These are phyloP conservation scores for Plenodomus biglobosus DNA, from an alignment of 2,329 filamentous ascomycete species.

Conservation along the genomic window DNA sequence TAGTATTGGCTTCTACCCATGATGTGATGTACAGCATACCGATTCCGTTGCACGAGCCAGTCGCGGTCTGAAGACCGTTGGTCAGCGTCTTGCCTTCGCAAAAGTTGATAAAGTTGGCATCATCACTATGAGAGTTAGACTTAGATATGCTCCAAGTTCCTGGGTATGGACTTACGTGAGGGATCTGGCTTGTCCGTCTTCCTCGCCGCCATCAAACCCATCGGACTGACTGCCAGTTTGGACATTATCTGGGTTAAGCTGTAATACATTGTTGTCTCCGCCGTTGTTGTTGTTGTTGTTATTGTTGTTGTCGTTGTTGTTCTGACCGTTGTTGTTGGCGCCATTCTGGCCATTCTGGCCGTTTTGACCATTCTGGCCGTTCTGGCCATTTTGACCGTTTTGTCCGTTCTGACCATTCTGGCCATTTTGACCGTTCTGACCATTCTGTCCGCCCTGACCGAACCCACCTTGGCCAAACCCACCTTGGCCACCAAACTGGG, in stretches of 20 bases:
- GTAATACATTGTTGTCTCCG: conserved; percentile 22
- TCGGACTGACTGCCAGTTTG: conserved; percentile 48
- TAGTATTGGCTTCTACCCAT: neutral
- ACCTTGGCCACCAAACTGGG: conserved; percentile 29
- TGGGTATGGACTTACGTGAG: conserved; percentile 43
- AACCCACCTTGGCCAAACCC: neutral
- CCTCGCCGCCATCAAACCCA: conserved; percentile 44
- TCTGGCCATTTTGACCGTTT: conserved; percentile 3
- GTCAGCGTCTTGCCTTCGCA: conserved; percentile 58
- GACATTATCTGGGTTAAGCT: conserved; percentile 45
- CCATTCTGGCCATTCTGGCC: conserved; percentile 2
- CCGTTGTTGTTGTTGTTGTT: conserved; percentile 16
- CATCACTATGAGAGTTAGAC: conserved; percentile 42
- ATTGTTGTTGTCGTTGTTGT: conserved; percentile 10
- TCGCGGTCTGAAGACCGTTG: conserved; percentile 55
- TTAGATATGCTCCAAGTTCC: neutral
- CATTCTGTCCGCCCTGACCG: conserved; percentile 4
- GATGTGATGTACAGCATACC: conserved; percentile 31
- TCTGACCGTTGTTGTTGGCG: conserved; percentile 13
- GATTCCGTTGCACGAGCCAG: conserved; percentile 60
- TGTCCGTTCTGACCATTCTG: conserved; percentile 5
- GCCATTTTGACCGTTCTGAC: conserved; percentile 4
- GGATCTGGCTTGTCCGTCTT: conserved; percentile 50
- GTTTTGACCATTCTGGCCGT: conserved; percentile 4
- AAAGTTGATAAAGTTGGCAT: conserved; percentile 63